Percentiles rank a stretch among this genome's conserved stretches.
These are phyloP conservation scores for Ophiorrhiza pumila DNA, from an alignment of 257 asterid species.

Conservation along the genomic window DNA sequence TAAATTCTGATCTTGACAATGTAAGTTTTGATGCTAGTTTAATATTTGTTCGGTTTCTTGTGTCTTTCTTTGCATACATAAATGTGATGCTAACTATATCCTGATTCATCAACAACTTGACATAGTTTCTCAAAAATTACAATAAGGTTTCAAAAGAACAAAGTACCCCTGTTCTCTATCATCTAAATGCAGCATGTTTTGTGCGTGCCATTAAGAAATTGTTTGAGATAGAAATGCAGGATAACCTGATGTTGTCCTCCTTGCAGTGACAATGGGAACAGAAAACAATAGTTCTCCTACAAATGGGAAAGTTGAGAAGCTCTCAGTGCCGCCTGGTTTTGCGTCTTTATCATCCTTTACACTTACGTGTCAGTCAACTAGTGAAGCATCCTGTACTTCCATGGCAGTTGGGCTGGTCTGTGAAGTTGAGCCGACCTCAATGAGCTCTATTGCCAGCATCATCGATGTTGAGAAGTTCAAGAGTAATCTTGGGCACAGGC, in stretches of 20 bases:
- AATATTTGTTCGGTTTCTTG: not conserved
- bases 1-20: not conserved
- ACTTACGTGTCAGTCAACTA: conserved; percentile 34
- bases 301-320: conserved; percentile 16
- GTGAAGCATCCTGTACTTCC: conserved; percentile 19
- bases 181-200: not conserved
- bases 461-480: conserved; percentile 37
- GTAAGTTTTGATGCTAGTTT: not conserved
- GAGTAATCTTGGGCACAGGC: conserved; percentile 35
- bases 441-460: conserved; percentile 25
- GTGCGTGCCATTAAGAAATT: not conserved
- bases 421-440: conserved; percentile 17
- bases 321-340: conserved; percentile 83
- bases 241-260: not conserved
- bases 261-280: conserved; percentile 40
- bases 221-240: not conserved
- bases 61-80: not conserved
- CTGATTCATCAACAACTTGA: not conserved
- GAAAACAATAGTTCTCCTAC: conserved; percentile 22
- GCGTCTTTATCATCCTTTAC: conserved; percentile 53
- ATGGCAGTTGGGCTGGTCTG: conserved; percentile 22
- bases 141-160: not conserved
- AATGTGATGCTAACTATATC: not conserved
- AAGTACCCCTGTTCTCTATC: not conserved
- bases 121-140: not conserved